Base-by-base conservation (phyloP, 768 basidiomycete species). In the Lentinula sp. region DNA sequence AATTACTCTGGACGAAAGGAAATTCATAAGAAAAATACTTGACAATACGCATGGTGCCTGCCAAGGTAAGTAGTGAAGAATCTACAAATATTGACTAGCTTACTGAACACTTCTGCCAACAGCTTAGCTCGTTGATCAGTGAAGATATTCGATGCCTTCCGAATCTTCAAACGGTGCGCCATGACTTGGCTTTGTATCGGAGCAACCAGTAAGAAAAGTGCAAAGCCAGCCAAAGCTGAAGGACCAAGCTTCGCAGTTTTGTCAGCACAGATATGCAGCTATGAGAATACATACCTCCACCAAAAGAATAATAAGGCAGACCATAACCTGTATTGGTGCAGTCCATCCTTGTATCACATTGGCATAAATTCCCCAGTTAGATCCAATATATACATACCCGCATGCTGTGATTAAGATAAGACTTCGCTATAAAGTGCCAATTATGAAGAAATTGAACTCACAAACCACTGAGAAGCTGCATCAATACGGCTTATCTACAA, bases 11-110 rank as follows among this genome's bases (percentile, higher is more conserved):
- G 48, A 88, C 69, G 70, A 88, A 90, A 0, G 88, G 85, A 0
- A 76, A 63, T 71, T 91, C 89, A 64, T 88, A 90, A 32, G 83
- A 85, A 69, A 91, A 91, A 66, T 85, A 88, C 69, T 89, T 90
- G 61, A 91, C 84, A 20, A 88, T 79, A 4, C 85, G 80, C 86
- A 90, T 88, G 1, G 79, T 80, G 49, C 81, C 55, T 56, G 41
- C 20, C 37, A 20, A 28, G 28, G 28, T 6, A 7, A 10, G 6
- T 23, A 20, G 4, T 18, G 18, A 54, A 20, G 13, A 36, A 79
- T 50, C 20, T 50, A 18, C 15, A 53, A 50, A 16, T 28, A 8
- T 39, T n/a, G 33, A 43, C 7, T n/a, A 41, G 42, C 73, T 62
- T 70, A 77, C 86, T 79, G 7, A 90, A 70, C 4, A 87, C 79